A percentile compares a stretch with the other conserved stretches of the same genome.
Evolutionary conservation across 352 stramenopile genomes (phyloP).

Genomic region (Phytopythium kandeliae): DNA sequence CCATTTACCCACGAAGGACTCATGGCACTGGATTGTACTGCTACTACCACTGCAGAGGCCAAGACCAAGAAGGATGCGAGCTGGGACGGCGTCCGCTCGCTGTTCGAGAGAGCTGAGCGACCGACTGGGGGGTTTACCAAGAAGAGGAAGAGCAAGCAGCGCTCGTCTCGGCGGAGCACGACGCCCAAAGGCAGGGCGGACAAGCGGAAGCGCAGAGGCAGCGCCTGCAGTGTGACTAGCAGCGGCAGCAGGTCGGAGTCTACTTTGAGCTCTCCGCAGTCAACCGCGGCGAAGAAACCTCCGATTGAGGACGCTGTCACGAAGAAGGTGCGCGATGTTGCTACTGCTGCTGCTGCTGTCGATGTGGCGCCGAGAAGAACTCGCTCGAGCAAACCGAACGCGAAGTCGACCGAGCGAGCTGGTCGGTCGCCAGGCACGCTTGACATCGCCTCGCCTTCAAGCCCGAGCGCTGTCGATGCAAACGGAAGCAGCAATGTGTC

Average conservation of each 20-base stretch:
- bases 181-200: constrained; percentile 2
- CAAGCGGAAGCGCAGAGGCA: constrained; percentile 4
- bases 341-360: not conserved
- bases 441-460: not conserved
- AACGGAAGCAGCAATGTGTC: not conserved
- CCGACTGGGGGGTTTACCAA: constrained; percentile 4
- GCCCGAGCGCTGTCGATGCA: not conserved
- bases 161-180: not conserved
- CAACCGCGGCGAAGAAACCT: not conserved
- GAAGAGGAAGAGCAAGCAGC: constrained; percentile 4
- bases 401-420: not conserved
- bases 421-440: not conserved
- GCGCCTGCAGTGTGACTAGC: not conserved
- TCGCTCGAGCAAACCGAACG: not conserved
- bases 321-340: not conserved
- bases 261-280: not conserved
- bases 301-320: not conserved
- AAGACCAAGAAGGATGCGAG: constrained; percentile 24
- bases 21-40: too few species aligned
- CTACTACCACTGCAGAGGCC: constrained; percentile 1
- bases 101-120: too few species aligned
- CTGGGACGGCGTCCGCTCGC: constrained; percentile 46
- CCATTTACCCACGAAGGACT: too few species aligned
- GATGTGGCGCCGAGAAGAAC: not conserved
- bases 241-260: not conserved